Percentiles rank a stretch among this genome's conserved stretches.
phyloP scores from a whole-genome alignment of 148 eudicot species.

The Rhododendron molle region DNA sequence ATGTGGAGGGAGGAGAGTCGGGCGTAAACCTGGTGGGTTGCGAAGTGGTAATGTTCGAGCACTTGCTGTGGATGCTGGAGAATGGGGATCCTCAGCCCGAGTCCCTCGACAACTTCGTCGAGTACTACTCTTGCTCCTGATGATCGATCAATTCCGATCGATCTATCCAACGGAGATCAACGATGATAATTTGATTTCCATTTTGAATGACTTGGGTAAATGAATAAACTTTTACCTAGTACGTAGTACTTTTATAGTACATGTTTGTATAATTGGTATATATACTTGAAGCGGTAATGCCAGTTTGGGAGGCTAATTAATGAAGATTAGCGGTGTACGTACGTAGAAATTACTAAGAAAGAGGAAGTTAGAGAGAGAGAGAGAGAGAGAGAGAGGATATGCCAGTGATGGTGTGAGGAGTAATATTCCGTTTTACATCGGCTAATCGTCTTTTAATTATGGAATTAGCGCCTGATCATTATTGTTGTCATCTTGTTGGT shows the following conservation, averaged over 20 bases:
- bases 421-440: not conserved
- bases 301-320: not conserved
- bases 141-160: too few relatives aligned
- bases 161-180: not conserved
- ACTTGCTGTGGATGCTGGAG: conserved; percentile 75
- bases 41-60: conserved; percentile 74
- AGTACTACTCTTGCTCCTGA: conserved; percentile 51
- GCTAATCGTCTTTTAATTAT: not conserved
- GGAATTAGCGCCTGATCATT: not conserved
- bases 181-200: not conserved
- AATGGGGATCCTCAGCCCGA: conserved; percentile 66
- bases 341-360: not conserved
- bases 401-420: not conserved
- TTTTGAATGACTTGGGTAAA: not conserved
- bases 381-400: not conserved
- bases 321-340: not conserved
- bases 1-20: conserved; percentile 21
- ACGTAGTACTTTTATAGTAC: not conserved
- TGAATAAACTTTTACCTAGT: not conserved
- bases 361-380: not conserved
- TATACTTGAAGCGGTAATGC: not conserved
- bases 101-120: conserved; percentile 52
- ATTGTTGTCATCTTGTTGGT: not conserved
- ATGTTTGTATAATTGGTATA: not conserved
- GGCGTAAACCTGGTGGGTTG: conserved; percentile 20